A percentile compares a stretch with the other conserved stretches of the same genome.
These are phyloP conservation scores for Coffea humblotiana DNA, from an alignment of 305 asterid species.

Conservation along the genomic window DNA sequence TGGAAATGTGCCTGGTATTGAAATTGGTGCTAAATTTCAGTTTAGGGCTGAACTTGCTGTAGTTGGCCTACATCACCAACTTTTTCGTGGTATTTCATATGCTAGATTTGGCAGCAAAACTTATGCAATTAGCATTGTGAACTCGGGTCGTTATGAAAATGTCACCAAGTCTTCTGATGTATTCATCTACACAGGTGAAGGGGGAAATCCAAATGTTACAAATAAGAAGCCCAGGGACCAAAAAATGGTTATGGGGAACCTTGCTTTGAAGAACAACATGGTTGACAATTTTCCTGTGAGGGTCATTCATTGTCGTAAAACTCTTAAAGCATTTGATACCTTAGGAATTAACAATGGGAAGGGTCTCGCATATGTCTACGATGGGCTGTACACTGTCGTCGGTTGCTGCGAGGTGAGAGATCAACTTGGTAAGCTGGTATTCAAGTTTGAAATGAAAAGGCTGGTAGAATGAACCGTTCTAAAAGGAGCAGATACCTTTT, in stretches of 20 bases:
- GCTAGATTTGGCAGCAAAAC: slow-evolving; percentile 3
- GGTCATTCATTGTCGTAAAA: slow-evolving; percentile 16
- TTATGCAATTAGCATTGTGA: slow-evolving; percentile 24
- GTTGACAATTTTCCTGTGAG: slow-evolving; percentile 21
- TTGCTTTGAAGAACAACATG: slow-evolving; percentile 24
- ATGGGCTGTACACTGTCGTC: slow-evolving; percentile 22
- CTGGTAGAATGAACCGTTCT: too few species aligned
- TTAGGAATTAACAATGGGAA: not conserved
- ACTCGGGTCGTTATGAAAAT: slow-evolving; percentile 35
- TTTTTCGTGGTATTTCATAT: slow-evolving; percentile 16
- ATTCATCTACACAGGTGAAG: slow-evolving; percentile 28
- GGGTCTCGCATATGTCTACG: slow-evolving; percentile 11
- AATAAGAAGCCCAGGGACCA: slow-evolving; percentile 17
- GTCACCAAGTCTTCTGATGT: slow-evolving; percentile 1
- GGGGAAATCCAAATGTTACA: slow-evolving; percentile 22
- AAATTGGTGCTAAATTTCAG: slow-evolving; percentile 24
- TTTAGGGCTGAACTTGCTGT: slow-evolving; percentile 29
- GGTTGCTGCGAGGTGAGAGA: slow-evolving; percentile 16
- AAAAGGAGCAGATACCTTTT: too few species aligned
- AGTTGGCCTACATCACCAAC: slow-evolving; percentile 21
- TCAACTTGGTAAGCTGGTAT: slow-evolving; percentile 16
- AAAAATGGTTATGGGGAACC: slow-evolving; percentile 22
- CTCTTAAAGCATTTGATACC: not conserved
- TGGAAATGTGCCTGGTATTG: slow-evolving; percentile 30
- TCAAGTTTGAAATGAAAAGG: slow-evolving; percentile 24